Evolutionary conservation across 345 rosid species (phyloP).

Genomic region (Populus nigra): DNA sequence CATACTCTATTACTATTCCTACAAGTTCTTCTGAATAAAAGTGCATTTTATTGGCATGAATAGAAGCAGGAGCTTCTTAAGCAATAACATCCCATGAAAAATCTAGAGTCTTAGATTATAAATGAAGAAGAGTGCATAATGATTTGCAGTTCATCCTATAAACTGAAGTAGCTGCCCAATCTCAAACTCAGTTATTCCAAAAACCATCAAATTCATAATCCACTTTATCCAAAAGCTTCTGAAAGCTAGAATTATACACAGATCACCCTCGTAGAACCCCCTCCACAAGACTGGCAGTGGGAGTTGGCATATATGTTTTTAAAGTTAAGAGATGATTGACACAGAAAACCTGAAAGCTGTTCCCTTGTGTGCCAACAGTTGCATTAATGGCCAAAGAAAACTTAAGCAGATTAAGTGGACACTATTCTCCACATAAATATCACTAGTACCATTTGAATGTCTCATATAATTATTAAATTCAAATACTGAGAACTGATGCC

Average conservation of each 20-base stretch:
- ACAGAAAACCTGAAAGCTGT: not conserved
- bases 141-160: not conserved
- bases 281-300: slow-evolving; percentile 3
- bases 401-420: not conserved
- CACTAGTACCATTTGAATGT: not conserved
- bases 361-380: not conserved
- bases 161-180: not conserved
- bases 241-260: not conserved
- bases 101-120: not conserved
- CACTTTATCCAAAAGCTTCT: not conserved
- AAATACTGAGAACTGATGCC: not conserved
- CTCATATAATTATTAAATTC: too few relatives aligned
- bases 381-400: not conserved
- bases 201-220: not conserved
- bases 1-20: not conserved
- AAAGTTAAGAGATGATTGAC: not conserved
- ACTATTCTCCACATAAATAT: not conserved
- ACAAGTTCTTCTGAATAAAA: not conserved
- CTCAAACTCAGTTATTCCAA: not conserved
- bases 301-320: not conserved
- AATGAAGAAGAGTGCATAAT: too few relatives aligned
- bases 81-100: too few relatives aligned
- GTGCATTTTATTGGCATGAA: not conserved
- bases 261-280: not conserved
- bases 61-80: too few relatives aligned